These are phyloP conservation scores for Lipomyces kockii DNA, from an alignment of 805 yeast species.

Conservation along the genomic window DNA sequence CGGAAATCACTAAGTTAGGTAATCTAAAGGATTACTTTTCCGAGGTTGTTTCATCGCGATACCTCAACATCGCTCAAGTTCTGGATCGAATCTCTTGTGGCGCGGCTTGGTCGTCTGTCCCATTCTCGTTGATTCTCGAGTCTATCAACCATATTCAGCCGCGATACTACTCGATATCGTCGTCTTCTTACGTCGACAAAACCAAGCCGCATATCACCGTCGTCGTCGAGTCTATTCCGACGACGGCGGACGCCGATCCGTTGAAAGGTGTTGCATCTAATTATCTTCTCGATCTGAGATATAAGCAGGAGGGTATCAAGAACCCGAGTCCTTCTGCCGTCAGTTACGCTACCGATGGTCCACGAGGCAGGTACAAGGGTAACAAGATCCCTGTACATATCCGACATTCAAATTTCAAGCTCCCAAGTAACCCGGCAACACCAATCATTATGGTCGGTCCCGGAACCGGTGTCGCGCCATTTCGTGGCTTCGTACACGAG, in stretches of 20 bases:
- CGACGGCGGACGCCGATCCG: conserved; percentile 45
- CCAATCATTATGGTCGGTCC: conserved; percentile 96
- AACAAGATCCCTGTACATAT: conserved; percentile 83
- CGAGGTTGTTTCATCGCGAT: conserved; percentile 60
- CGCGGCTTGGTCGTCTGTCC: conserved; percentile 71
- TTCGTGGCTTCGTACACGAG: conserved; percentile 93
- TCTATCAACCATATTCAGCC: conserved; percentile 82
- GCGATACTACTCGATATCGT: conserved; percentile 94
- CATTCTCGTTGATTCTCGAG: conserved; percentile 84
- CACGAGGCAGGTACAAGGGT: conserved; percentile 59
- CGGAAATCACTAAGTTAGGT: conserved; percentile 57
- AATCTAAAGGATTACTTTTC: conserved; percentile 74
- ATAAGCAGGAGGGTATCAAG: conserved; percentile 56
- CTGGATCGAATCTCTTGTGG: conserved; percentile 66
- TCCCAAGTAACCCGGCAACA: conserved; percentile 80
- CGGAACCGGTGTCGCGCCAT: conserved; percentile 98
- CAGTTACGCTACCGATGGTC: conserved; percentile 80
- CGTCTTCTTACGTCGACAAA: conserved; percentile 80
- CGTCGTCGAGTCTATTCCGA: conserved; percentile 69
- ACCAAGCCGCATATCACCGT: conserved; percentile 82
- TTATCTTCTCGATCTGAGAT: conserved; percentile 72
- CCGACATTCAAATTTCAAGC: conserved; percentile 91
- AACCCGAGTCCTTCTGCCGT: conserved; percentile 50
- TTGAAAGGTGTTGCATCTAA: conserved; percentile 91
- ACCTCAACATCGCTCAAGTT: conserved; percentile 76